Base-by-base conservation (phyloP, 2,329 filamentous ascomycete species). In the Dactylellina haptotyla region DNA sequence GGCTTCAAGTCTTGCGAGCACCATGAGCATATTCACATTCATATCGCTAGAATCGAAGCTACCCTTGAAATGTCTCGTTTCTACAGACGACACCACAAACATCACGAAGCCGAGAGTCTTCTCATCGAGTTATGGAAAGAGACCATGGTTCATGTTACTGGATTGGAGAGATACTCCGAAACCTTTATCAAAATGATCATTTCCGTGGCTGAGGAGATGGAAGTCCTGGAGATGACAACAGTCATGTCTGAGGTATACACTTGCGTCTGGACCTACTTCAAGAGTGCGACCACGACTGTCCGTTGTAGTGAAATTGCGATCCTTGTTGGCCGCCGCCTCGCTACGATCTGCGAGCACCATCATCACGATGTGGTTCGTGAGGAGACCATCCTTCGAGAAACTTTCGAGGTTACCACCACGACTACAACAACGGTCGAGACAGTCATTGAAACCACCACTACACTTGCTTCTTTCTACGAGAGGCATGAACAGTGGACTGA, bases 41-140 rank as follows among this genome's bases (percentile, higher is more conserved):
- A 63, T 30, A 45, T 63, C 25, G 59, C 59, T 9, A 41, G 59
- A 43, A 63, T 63, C 45, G 46, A 63, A 30, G 46, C 59, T 25
- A 63, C 59, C 28, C 34, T 63, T 20, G 59, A 53, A 25, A 63
- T 63, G 59, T 53, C 59, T 25, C 32, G 48, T 8, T 63, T 63
- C n/a, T 63, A 53, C 28, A 39, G 45, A 30, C 45, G 48, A 4
- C 45, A 63, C 4, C 32, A 63, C 23, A 46, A 48, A 12, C 45
- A 63, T 16, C 32, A 53, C 1, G 32, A 63, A 32, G 26, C 46
- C 18, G 34, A 45, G 32, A 54, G 37, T n/a, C 59, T 63, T 43
- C 59, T 63, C 34, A 48, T 54, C 25, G 59, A 53, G 37, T 63
- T 63, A 34, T 63, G 59, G 59, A 63, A 63, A 30, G 59, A 54